phyloP scores from a whole-genome alignment of 2,329 filamentous ascomycete genomes.

The Penicillium fuscoglaucum region DNA sequence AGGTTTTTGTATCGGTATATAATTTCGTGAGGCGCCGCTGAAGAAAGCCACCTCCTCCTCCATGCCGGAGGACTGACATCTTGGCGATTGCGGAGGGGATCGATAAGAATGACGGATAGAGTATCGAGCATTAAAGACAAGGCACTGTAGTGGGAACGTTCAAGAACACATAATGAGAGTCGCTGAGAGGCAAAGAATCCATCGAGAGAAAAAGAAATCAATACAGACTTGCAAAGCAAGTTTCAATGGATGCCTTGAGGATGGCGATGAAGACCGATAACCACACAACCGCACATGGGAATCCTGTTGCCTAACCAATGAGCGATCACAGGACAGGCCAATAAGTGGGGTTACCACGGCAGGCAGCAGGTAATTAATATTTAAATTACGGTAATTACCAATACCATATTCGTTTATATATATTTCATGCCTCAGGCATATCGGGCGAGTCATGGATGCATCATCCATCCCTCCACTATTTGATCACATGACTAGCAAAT shows the following conservation, averaged over 20 bases:
- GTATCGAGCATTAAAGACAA: constrained; percentile 21
- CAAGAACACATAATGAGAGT: constrained; percentile 19
- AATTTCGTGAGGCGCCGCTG: constrained; percentile 58
- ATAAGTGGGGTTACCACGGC: constrained; percentile 26
- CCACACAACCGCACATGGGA: constrained; percentile 32
- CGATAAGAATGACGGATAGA: constrained; percentile 15
- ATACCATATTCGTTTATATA: background rate
- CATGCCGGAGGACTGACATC: constrained; percentile 51
- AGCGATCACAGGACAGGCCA: constrained; percentile 12
- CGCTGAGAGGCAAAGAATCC: constrained; percentile 9
- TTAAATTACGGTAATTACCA: constrained; percentile 1
- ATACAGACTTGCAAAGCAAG: constrained; percentile 9
- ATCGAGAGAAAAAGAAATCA: constrained; percentile 9
- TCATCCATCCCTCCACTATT: too few species aligned
- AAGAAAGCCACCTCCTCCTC: constrained; percentile 42
- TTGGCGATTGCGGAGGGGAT: constrained; percentile 27
- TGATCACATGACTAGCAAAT: too few species aligned
- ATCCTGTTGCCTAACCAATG: constrained; percentile 49
- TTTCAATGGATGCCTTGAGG: constrained; percentile 24
- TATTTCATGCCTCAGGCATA: background rate
- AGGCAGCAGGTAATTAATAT: constrained; percentile 31
- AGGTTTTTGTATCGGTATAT: constrained; percentile 65
- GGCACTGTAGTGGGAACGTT: constrained; percentile 7
- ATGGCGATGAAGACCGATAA: constrained; percentile 27
- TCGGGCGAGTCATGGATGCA: too few species aligned